Conservation (phyloP, 768 basidiomycete species). For the Plicaturopsis crispa region DNA sequence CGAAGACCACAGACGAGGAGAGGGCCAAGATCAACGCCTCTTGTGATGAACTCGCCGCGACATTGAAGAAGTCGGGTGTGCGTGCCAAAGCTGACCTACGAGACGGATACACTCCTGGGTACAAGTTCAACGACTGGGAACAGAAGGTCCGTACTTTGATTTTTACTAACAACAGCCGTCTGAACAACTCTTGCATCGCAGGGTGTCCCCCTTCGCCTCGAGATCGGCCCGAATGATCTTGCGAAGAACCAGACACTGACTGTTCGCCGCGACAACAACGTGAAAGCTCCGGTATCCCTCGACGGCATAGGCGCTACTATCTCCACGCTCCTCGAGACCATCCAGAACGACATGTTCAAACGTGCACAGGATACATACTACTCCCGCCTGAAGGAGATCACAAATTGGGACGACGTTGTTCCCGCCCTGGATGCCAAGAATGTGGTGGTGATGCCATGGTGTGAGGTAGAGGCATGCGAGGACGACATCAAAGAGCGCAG, state of each 20-base stretch:
- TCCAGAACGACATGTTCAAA: conserved; percentile 84
- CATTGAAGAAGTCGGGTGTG: conserved; percentile 64
- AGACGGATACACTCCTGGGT: conserved; percentile 96
- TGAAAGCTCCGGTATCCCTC: conserved; percentile 48
- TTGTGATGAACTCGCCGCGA: conserved; percentile 71
- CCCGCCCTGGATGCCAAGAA: conserved; percentile 86
- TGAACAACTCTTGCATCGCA: conserved; percentile 19
- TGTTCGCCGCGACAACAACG: conserved; percentile 78
- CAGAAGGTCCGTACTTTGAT: conserved; percentile 59
- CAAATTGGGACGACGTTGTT: conserved; percentile 89
- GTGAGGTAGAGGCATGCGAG: conserved; percentile 87
- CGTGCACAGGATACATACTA: conserved; percentile 72
- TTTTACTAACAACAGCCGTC: conserved; percentile 3
- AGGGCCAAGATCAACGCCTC: conserved; percentile 65
- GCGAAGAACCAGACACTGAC: conserved; percentile 72
- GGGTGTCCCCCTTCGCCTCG: conserved; percentile 96
- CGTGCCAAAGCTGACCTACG: conserved; percentile 86
- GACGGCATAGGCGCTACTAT: conserved; percentile 41
- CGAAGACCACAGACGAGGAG: conserved; percentile 64
- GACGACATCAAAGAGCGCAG: conserved; percentile 97
- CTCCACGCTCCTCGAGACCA: conserved; percentile 66
- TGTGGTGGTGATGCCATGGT: conserved; percentile 91
- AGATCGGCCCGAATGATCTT: conserved; percentile 92
- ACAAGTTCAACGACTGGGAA: conserved; percentile 99
- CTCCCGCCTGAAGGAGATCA: conserved; percentile 62